Base-by-base conservation (phyloP, 805 yeast species). In the Lipomyces kockii region DNA sequence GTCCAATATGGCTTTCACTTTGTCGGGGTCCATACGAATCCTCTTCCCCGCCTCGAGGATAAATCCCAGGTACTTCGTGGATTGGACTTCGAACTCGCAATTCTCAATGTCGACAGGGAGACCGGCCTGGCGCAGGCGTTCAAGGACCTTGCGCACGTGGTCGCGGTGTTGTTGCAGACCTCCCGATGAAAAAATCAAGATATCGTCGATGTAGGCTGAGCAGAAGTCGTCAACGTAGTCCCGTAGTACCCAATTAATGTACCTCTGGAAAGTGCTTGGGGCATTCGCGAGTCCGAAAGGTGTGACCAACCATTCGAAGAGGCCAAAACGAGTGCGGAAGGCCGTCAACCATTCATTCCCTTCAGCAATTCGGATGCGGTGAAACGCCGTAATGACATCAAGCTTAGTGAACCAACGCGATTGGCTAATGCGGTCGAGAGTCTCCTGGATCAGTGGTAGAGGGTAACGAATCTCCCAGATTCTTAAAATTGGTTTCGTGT, bases 211-310 rank as follows among this genome's bases (percentile, higher is more conserved):
- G 46, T 14, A 39, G 46, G n/a, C 46, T 2, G n/a, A 12, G 60
- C 54, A 14, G 52, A 20, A 29, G 2, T 20, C 27, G 6, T n/a
- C 58, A 14, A 57, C 20, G 8, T 29, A 37, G 29, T 58, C 64
- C 25, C 22, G 57, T 7, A 54, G 25, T 5, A 43, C 25, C 27
- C 29, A 8, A 20, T 29, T 34, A 46, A 58, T 39, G 25, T 34
- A 69, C 6, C 39, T 61, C n/a, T 65, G 68, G 39, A 72, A 72
- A 0, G 69, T 63, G 2, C 64, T 62, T 0, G 73, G 73, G 5
- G 69, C 73, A 62, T n/a, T 71, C 70, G 61, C 22, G 29, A 69
- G 55, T 1, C 74, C 75, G 37, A 70, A 70, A 2, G 73, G 73
- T 70, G 70, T 68, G 6, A 68, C 71, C 5, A 35, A 51, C 66